A percentile compares a stretch with the other conserved stretches of the same genome.
These are phyloP conservation scores for Microthyrium microscopicum DNA, from an alignment of 2,329 filamentous ascomycete genomes.

Conservation along the genomic window DNA sequence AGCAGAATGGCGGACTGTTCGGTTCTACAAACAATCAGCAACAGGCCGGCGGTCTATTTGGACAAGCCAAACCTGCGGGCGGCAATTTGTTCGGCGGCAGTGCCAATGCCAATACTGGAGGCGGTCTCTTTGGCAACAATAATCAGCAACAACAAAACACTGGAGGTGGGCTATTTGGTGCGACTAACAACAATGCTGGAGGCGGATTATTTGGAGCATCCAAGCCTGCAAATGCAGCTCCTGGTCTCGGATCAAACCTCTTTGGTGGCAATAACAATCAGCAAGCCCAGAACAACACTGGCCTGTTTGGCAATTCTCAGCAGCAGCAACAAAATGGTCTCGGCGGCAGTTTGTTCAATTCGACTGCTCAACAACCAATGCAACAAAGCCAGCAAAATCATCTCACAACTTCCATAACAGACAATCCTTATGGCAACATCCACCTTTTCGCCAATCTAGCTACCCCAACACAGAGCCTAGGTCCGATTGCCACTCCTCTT, in stretches of 20 bases:
- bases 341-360: constrained; percentile 35
- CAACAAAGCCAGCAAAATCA: constrained; percentile 30
- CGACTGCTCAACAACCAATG: constrained; percentile 27
- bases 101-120: constrained; percentile 12
- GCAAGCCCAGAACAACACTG: constrained; percentile 19
- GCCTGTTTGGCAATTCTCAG: constrained; percentile 26
- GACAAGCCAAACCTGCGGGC: constrained; percentile 17
- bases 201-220: constrained; percentile 26
- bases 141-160: constrained; percentile 31
- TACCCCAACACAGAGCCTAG: constrained; percentile 53
- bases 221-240: constrained; percentile 10
- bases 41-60: constrained; percentile 22
- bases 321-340: constrained; percentile 23
- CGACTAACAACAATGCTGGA: constrained; percentile 19
- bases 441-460: constrained; percentile 67
- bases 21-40: constrained; percentile 18
- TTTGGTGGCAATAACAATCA: constrained; percentile 9
- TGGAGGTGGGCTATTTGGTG: constrained; percentile 31
- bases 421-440: constrained; percentile 75
- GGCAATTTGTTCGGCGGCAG: constrained; percentile 18
- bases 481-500: constrained; percentile 81
- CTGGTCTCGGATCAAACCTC: constrained; percentile 12
- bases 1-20: constrained; percentile 12
- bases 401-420: constrained; percentile 59
- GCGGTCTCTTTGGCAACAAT: constrained; percentile 25